Base-by-base conservation (phyloP, 1,139 yeast genomes). In the Saccharomycopsis phalli region DNA sequence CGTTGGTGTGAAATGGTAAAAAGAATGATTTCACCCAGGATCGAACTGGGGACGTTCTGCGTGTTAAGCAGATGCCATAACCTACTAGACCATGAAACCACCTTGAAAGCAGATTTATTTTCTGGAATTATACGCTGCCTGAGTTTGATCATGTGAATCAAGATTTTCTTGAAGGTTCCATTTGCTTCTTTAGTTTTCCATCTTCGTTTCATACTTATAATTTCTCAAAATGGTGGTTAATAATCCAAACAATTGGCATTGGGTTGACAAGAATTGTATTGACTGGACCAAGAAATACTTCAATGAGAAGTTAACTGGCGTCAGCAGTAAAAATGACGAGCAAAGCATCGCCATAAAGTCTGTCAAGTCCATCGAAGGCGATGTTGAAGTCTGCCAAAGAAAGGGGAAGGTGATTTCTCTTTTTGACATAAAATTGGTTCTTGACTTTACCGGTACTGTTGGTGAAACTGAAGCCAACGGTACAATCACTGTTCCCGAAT, bases 11-110 rank as follows among this genome's bases (percentile, higher is more conserved):
- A 6, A 26, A 4, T 8, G 29, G 14, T 41, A 42, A 48, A 45
- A 47, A 42, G 47, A 55, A 56, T 86, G 95, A 82, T 81, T 82
- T 76, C 81, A 86, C 95, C 95, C 95, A 84, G 95, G 95, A 81
- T 86, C 95, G 95, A 86, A 86, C 95, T 83, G 95, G 95, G 95
- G 95, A 86, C 95, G 88, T 83, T 81, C 88, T 81, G 94, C 94
- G 94, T 84, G 95, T 84, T 83, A 84, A 82, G 94, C 94, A 83
- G 88, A 81, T 81, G 94, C 93, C 94, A 83, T 84, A 74, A 84
- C 94, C 94, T 66, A 83, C 94, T 84, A 84, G 94, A 84, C 94
- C 94, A 84, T 84, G 77, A 69, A 70, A 71, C 76, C 76, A 56
- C n/a, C n/a, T n/a, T 22, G 25, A 22, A 22, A 10, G 10, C 8